Base-by-base conservation (phyloP, 768 basidiomycete genomes). In the Lactarius akahatsu region DNA sequence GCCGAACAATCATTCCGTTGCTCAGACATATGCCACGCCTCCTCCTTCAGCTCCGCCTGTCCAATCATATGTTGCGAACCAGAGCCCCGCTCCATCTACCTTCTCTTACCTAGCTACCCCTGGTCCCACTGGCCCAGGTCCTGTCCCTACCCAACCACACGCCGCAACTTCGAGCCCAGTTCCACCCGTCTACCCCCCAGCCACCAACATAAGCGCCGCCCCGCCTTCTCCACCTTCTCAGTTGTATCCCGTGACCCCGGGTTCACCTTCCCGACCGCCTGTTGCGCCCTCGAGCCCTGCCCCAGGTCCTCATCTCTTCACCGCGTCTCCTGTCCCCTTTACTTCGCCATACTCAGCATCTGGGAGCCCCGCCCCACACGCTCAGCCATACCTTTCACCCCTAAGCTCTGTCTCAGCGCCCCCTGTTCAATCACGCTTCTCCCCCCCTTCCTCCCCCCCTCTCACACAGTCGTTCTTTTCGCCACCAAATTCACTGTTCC, bases 41-140 rank as follows among this genome's bases (percentile, higher is more conserved):
- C 47, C 32, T n/a, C 15, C 34, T 32, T 34, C 47, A 34, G 16
- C 52, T 26, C 54, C 34, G 7, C 57, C 41, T 56, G 23, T 10
- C 11, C 66, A 54, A 55, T 36, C 57, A 47, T 45, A 59, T 59
- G n/a, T 20, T 50, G 18, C 32, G 8, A 7, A 32, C 26, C 20
- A 57, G 40, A 59, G 41, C 62, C 52, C 66, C 40, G 40, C 52
- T 16, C 57, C 57, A 38, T 41, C 66, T 23, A 20, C 66, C 47
- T 36, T 23, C 4, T 28, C 57, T 23, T 59, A 59, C 26, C n/a
- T 43, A n/a, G 2, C 45, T 7, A 2, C 61, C 20, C 57, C 57
- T 28, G 30, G 9, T n/a, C 26, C 55, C 40, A 8, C 56, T 38
- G 36, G 36, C 1, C 38, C 47, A 0, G 1, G 36, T 8, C 11